Base-by-base conservation (phyloP, 192 early-diverging fungal species). In the Coemansia sp. region DNA sequence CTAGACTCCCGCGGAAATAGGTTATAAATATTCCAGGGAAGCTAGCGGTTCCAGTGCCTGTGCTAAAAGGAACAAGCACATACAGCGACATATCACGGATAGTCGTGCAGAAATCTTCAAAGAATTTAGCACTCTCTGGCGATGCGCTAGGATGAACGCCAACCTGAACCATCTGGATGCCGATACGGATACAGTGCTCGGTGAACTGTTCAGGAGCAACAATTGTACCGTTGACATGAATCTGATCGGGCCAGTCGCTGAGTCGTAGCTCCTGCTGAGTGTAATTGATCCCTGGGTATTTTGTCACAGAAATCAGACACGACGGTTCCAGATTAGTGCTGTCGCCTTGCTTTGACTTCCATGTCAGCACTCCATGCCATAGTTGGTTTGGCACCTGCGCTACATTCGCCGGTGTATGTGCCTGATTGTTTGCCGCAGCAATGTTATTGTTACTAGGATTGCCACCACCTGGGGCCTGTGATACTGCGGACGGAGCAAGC, bases 21-120 rank as follows among this genome's bases (percentile, higher is more conserved):
- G 58, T 54, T 39, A 76, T 25, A 14, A 76, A 66, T n/a, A 76
- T 34, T 3, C 73, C 73, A 3, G 57, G 40, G 34, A 65, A 64
- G 2, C 67, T 53, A 12, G 45, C 50, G 14, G 45, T 11, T 12
- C 56, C 42, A 13, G 46, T 22, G 50, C 43, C 46, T 42, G 19
- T 46, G 40, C 39, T 46, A 18, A 58, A 34, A 23, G 50, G 50
- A 8, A 68, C 52, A 9, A 76, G 55, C 11, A 58, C 73, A 30
- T 56, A 68, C 43, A 54, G 58, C 2, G 73, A 58, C 45, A 49
- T 65, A 3, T 66, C 67, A 11, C 73, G 73, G 33, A 76, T 47
- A 17, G 66, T 76, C 7, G 41, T 43, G 24, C 73, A 65, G 47
- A 76, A 76, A 11, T 69, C 67, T 45, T 76, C 73, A 53, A 76